These are phyloP conservation scores for Erysimum pusillum DNA, from an alignment of 441 rosid species.

Conservation along the genomic window DNA sequence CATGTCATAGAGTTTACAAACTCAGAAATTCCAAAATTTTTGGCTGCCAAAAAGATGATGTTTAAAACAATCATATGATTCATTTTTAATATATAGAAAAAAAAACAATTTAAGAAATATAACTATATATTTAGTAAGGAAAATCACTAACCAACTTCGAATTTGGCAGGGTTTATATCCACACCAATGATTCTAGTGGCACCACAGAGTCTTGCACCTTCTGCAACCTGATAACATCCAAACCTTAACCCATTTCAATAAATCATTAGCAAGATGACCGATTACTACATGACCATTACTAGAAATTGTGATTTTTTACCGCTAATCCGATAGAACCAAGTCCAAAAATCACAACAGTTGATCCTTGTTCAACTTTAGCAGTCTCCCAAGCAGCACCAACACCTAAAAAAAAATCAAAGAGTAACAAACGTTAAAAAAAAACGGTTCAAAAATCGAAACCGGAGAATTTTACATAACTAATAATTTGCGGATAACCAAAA, in stretches of 20 bases:
- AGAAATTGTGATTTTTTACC: constrained; percentile 46
- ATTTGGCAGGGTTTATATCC: constrained; percentile 73
- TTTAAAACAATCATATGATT: constrained; percentile 2
- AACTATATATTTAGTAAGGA: not conserved
- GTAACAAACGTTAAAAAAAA: not conserved
- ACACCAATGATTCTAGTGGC: constrained; percentile 80
- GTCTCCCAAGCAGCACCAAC: constrained; percentile 92
- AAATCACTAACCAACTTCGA: constrained; percentile 63
- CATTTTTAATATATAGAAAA: not conserved
- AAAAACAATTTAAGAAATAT: not conserved
- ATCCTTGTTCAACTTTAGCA: constrained; percentile 84
- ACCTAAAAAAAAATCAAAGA: constrained; percentile 42
- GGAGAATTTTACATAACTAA: too few species aligned
- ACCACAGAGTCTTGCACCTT: constrained; percentile 81
- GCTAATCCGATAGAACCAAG: constrained; percentile 90
- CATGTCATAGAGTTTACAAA: constrained; percentile 63
- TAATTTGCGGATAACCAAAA: too few species aligned
- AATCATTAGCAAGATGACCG: not conserved
- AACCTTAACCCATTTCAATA: constrained; percentile 5
- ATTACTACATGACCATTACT: not conserved
- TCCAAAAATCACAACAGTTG: constrained; percentile 87
- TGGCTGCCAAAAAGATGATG: constrained; percentile 46
- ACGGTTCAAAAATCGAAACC: too few species aligned
- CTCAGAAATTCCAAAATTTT: constrained; percentile 76
- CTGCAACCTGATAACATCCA: constrained; percentile 68